A percentile compares a stretch with the other conserved stretches of the same genome.
Conservation (phyloP, 2,329 filamentous ascomycete genomes). For the Alternaria brassicicola region DNA sequence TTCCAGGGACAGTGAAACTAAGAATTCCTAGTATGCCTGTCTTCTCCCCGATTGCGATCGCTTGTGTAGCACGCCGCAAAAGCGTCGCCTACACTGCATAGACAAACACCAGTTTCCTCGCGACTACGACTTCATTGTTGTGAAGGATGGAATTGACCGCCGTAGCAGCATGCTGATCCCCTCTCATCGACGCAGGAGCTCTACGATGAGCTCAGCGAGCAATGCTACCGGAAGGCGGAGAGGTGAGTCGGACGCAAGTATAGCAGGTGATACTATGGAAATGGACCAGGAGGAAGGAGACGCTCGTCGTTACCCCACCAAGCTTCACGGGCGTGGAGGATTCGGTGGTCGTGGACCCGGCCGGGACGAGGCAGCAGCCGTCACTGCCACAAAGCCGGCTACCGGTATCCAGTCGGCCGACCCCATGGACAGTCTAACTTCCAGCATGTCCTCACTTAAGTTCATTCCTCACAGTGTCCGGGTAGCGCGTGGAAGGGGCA, state of each 20-base stretch:
- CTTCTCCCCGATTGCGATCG: constrained; percentile 88
- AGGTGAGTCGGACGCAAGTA: constrained; percentile 29
- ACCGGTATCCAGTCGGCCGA: constrained; percentile 46
- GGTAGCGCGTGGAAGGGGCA: constrained; percentile 30
- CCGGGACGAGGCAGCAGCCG: background rate
- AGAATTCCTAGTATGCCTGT: constrained; percentile 71
- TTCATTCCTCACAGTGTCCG: constrained; percentile 65
- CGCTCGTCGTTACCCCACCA: constrained; percentile 25
- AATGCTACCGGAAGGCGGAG: constrained; percentile 15
- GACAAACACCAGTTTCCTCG: constrained; percentile 93
- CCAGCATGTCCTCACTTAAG: constrained; percentile 72
- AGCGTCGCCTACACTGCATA: constrained; percentile 84
- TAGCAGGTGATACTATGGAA: constrained; percentile 32
- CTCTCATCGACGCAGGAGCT: constrained; percentile 43
- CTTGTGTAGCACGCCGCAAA: constrained; percentile 81
- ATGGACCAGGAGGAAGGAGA: constrained; percentile 21
- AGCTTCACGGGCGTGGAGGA: constrained; percentile 39
- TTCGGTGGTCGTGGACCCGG: constrained; percentile 31
- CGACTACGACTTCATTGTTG: constrained; percentile 61
- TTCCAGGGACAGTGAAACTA: constrained; percentile 11
- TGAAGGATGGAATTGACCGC: constrained; percentile 88
- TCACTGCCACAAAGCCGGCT: constrained; percentile 4
- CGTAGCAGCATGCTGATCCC: constrained; percentile 74
- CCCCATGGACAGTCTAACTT: constrained; percentile 67
- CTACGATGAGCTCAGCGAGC: constrained; percentile 27